Evolutionary conservation across 148 eudicot genomes (phyloP), one percentile per base, ranked within the genome.

Genomic region (Amaranthus palmeri): DNA sequence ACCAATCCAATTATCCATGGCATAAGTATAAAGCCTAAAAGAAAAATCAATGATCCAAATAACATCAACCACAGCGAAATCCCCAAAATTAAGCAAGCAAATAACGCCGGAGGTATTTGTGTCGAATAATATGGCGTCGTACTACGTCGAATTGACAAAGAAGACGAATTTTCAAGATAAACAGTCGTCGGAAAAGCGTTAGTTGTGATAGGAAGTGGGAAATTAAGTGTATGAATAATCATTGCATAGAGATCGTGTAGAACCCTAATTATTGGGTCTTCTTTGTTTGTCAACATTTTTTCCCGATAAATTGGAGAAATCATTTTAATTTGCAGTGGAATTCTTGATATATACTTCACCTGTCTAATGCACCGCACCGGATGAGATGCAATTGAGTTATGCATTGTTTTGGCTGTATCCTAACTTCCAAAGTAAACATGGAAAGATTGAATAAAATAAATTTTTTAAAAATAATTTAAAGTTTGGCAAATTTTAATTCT

Each of bases 41-140:
- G 8, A 70, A 91, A 87, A 5, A 76, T 74, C 4, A 86, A 74
- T 14, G 82, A 84, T 41, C 97, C 93, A 40, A 83, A 83, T 55
- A 91, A 64, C 93, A 91, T 88, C 77, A 88, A 49, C 6, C 90
- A 77, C 41, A 91, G n/a, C 7, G 92, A 88, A 54, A 91, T 82
- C 48, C 90, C 87, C 9, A 87, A 72, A 13, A 88, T 83, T 17
- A 91, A 70, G 8, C 86, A 73, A 2, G 88, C 88, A 15, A 91
- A 86, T 40, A 78, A 77, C 46, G 79, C 79, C 67, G 87, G 87
- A 8, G 91, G 71, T 5, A 80, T 67, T 54, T 48, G 78, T 12
- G 55, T 14, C 73, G 75, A 10, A 8, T 11, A 47, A 45, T 44
- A 67, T 59, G 77, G 44, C 25, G 73, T 18, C 69, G 54, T 8